Base-by-base conservation (phyloP, 768 basidiomycete genomes). In the Trametes gibbosa region DNA sequence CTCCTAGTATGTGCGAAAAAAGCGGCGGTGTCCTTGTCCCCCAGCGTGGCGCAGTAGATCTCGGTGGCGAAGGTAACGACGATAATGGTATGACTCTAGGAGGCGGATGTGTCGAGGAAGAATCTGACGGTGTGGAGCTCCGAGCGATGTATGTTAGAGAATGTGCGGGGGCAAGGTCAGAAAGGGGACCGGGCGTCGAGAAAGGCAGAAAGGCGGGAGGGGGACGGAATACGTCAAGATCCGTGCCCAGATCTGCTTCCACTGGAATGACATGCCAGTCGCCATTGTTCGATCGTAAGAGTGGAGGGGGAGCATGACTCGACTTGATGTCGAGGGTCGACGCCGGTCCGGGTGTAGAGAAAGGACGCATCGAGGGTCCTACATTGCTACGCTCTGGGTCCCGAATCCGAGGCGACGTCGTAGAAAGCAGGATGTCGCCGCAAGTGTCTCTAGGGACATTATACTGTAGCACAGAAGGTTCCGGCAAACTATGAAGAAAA, bases 301-400 rank as follows among this genome's bases (percentile, higher is more conserved):
- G 43, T 21, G 43, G 21, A 24, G 13, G 23, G 14, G 43, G 13
- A 45, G 43, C 9, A 13, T 24, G 21, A 10, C 10, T 32, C 5
- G 32, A 10, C 6, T 23, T 7, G 1, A 57, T 21, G 14, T n/a
- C 2, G 21, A 50, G 16, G 12, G 48, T 41, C 10, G 68, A 69
- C 21, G 64, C 61, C n/a, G 68, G 71, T 3, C 71, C 71, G 19
- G 71, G 69, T 12, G 60, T 67, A 13, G 71, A 69, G 52, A 70
- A 72, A 3, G 71, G 70, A 16, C 62, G 42, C 41, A 35, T 5
- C 19, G 39, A 9, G 7, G 51, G 23, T 0, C 6, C 12, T 3
- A 29, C 29, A 53, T 24, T 39, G 41, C 10, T 7, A 40, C 32
- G 51, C 29, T 32, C 10, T 32, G 10, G 29, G 10, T 32, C 29